phyloP scores from a whole-genome alignment of 1,284 basidiomycete species.

The Ustilago lituana region DNA sequence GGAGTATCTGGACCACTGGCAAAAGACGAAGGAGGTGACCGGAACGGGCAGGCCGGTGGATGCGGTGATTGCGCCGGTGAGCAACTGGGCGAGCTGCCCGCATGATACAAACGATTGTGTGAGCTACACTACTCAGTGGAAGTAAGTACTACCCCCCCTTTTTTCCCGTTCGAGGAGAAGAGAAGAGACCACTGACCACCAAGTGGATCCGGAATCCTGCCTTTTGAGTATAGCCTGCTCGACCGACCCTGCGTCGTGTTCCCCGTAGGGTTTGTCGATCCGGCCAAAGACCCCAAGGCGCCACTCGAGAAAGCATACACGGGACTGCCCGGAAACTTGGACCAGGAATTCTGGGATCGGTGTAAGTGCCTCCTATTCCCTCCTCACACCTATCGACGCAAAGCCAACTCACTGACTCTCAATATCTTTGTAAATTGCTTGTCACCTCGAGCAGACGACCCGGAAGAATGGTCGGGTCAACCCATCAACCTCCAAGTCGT shows the following conservation, averaged over 20 bases:
- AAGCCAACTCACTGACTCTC: background rate
- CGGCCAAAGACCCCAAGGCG: constrained; percentile 73
- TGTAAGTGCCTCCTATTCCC: constrained; percentile 4
- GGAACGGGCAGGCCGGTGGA: constrained; percentile 72
- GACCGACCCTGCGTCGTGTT: constrained; percentile 69
- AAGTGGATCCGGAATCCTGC: no score
- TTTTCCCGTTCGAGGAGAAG: no score
- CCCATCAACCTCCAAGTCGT: constrained; percentile 77
- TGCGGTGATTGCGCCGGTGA: constrained; percentile 73
- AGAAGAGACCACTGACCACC: no score
- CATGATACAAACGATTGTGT: constrained; percentile 70
- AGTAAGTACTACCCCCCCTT: background rate
- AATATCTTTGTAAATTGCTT: no score
- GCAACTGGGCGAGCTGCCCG: constrained; percentile 71
- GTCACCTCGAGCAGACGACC: no score
- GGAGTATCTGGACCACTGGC: constrained; percentile 73
- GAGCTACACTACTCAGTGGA: constrained; percentile 43
- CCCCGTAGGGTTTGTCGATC: constrained; percentile 68
- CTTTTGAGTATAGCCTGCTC: constrained; percentile 1
- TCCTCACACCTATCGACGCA: background rate
- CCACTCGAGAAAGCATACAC: constrained; percentile 17
- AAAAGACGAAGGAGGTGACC: constrained; percentile 70
- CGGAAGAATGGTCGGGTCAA: constrained; percentile 71
- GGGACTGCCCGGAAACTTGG: constrained; percentile 11
- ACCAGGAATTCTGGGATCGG: constrained; percentile 24